Base-by-base conservation (phyloP, 148 eudicot genomes). In the Cornus controversa region DNA sequence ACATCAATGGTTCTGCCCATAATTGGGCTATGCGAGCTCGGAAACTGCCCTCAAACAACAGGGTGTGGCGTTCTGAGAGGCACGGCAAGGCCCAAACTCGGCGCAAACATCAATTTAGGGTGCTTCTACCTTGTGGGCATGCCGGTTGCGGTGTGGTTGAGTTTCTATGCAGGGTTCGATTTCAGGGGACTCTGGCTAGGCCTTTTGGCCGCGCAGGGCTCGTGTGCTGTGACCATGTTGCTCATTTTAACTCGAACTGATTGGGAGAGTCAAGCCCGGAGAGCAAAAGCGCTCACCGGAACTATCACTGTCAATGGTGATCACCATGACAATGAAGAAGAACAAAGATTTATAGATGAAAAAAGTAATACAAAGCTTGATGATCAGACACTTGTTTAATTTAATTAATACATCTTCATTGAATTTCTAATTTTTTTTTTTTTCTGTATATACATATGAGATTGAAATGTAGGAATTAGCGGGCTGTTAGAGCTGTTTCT, bases 171-270 rank as follows among this genome's bases (percentile, higher is more conserved):
- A 0, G 92, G 91, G 24, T 87, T 76, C 53, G 94, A 85, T 20
- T 92, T 90, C 74, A 80, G 67, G 72, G 97, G 97, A 26, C 60
- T 92, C 76, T 92, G 97, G 97, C 71, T 89, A n/a, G 97, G 97
- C 64, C 80, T 92, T 8, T 27, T 86, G 85, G 88, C 90, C 4
- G 97, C 97, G 18, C 92, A 92, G 69, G 84, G 80, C 20, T 83
- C 87, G 16, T 90, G 93, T 47, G 92, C 80, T 31, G 82, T 84
- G 82, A 28, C 86, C 18, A 85, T 90, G 91, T 22, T 90, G 87
- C 9, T 85, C 7, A 86, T 82, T 18, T 65, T 92, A 81, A 72
- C 69, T 26, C 75, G 85, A 36, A 92, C 94, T 3, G 85, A 92
- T 76, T 92, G 97, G 97, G 82, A 79, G 2, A 34, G n/a, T 37